A percentile compares a stretch with the other conserved stretches of the same genome.
Evolutionary conservation across 225 moss, liverwort and hornwort genomes (phyloP).

Genomic region (Polytrichum formosum): DNA sequence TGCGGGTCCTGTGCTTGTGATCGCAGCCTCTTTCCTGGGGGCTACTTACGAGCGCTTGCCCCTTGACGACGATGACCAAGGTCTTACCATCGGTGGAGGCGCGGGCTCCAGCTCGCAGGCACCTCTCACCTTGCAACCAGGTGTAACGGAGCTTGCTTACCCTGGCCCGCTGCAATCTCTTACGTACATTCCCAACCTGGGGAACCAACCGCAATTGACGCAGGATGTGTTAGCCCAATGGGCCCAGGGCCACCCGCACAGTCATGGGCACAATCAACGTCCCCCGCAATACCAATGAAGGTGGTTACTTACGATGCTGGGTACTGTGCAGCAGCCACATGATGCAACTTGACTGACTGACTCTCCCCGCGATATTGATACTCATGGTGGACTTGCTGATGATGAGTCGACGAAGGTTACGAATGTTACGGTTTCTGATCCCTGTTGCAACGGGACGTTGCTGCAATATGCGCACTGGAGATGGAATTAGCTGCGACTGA

Average conservation of each 20-base stretch:
- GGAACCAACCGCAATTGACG: conserved; percentile 8
- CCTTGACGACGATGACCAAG: conserved; percentile 46
- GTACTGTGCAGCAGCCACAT: no score
- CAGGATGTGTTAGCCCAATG: conserved; percentile 17
- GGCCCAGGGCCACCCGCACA: conserved; percentile 12
- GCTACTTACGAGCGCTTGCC: conserved; percentile 59
- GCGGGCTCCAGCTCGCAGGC: conserved; percentile 7
- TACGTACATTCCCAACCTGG: conserved; percentile 13
- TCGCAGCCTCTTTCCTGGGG: conserved; percentile 57
- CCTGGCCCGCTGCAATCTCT: conserved; percentile 14
- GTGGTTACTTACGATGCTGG: neutral
- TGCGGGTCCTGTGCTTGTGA: conserved; percentile 59
- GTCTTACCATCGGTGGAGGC: conserved; percentile 17
- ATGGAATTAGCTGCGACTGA: no score
- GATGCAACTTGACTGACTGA: no score
- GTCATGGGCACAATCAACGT: conserved; percentile 16
- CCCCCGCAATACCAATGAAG: conserved; percentile 8
- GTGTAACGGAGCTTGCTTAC: conserved; percentile 7
- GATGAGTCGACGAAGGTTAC: no score
- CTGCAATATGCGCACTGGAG: no score
- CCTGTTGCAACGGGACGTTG: no score
- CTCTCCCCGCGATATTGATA: no score
- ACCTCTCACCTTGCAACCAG: conserved; percentile 1
- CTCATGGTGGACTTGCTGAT: no score
- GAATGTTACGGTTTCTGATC: no score